These are phyloP conservation scores for Pyrenochaeta sp. DNA, from an alignment of 2,329 filamentous ascomycete genomes.

Conservation along the genomic window DNA sequence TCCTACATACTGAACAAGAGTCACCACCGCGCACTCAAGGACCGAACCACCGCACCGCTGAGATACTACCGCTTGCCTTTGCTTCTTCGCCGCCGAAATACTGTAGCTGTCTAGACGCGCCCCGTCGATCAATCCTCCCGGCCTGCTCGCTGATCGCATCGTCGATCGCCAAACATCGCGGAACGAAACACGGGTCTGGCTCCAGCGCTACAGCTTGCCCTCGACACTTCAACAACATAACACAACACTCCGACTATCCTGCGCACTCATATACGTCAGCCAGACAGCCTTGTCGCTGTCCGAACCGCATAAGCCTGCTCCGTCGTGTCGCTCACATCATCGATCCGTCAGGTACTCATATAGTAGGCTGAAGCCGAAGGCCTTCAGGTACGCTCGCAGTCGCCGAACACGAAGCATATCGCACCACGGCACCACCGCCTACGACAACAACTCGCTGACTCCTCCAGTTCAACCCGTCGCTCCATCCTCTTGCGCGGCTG, in stretches of 20 bases:
- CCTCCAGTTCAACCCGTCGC: slow-evolving; percentile 1
- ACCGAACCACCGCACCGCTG: slow-evolving; percentile 7
- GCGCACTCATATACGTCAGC: slow-evolving; percentile 24
- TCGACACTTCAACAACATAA: slow-evolving; percentile 19
- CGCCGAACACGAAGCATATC: background rate
- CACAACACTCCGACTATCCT: slow-evolving; percentile 24
- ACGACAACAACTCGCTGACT: background rate
- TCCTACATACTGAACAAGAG: background rate
- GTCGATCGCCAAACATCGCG: slow-evolving; percentile 41
- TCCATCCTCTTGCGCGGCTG: slow-evolving; percentile 20
- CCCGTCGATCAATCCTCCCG: slow-evolving; percentile 23
- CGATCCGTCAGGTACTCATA: slow-evolving; percentile 1
- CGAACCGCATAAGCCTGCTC: slow-evolving; percentile 8
- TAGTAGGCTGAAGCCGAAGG: slow-evolving; percentile 3
- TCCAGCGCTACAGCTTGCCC: slow-evolving; percentile 41
- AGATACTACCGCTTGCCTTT: background rate
- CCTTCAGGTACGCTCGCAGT: slow-evolving; percentile 13
- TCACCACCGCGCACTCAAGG: slow-evolving; percentile 4
- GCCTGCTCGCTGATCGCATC: slow-evolving; percentile 42
- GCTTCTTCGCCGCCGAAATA: background rate
- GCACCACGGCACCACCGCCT: background rate
- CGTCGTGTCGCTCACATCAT: background rate
- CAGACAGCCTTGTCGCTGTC: slow-evolving; percentile 31
- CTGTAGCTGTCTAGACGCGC: slow-evolving; percentile 2
- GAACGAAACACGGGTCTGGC: slow-evolving; percentile 32